These are phyloP conservation scores for Geranomyces michiganensis DNA, from an alignment of 192 early-diverging fungal genomes.

Conservation along the genomic window DNA sequence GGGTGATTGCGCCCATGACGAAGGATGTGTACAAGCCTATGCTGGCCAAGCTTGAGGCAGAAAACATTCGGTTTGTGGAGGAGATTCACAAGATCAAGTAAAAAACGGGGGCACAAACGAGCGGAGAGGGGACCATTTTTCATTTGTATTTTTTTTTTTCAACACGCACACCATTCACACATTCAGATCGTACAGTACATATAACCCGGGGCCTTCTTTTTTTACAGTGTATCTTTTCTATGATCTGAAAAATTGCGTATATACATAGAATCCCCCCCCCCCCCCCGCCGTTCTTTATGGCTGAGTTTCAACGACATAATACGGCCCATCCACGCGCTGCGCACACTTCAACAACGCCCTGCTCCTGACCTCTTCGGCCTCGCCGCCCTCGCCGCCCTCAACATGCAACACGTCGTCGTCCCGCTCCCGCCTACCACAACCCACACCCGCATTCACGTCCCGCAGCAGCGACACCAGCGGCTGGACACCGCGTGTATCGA, in stretches of 20 bases:
- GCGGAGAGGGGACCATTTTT: background rate
- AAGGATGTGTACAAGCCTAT: slow-evolving; percentile 88
- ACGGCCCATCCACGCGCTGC: slow-evolving; percentile 6
- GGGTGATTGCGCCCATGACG: slow-evolving; percentile 92
- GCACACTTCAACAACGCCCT: slow-evolving; percentile 11
- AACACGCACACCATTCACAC: no score
- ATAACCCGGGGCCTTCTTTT: no score
- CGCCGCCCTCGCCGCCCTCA: background rate
- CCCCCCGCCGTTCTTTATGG: background rate
- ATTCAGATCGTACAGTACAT: no score
- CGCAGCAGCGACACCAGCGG: slow-evolving; percentile 26
- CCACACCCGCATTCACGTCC: slow-evolving; percentile 5
- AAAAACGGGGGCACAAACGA: no score
- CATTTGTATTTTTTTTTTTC: no score
- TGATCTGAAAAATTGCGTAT: no score
- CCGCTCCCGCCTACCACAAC: no score
- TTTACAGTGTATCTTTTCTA: no score
- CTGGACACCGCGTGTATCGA: slow-evolving; percentile 28
- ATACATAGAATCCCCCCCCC: no score
- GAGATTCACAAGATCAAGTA: slow-evolving; percentile 8
- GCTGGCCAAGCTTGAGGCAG: slow-evolving; percentile 82
- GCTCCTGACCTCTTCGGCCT: background rate
- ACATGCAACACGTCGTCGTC: no score
- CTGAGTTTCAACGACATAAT: slow-evolving; percentile 18
- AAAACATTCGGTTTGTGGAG: slow-evolving; percentile 88